Base-by-base conservation (phyloP, 345 rosid species). In the Erysimum cheiranthoides region DNA sequence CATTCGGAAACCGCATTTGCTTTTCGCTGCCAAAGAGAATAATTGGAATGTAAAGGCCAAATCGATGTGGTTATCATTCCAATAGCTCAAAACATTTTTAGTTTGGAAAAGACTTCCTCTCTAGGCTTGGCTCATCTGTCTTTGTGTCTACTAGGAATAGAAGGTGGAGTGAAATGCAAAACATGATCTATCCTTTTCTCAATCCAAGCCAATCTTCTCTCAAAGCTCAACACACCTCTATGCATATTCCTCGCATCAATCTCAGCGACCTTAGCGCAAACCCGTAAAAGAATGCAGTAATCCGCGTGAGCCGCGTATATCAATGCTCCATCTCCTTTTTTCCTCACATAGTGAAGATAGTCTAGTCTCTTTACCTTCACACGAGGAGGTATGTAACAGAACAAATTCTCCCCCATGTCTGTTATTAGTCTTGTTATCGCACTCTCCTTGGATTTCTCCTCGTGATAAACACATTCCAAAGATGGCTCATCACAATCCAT, bases 261-360 rank as follows among this genome's bases (percentile, higher is more conserved):
- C 80, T 87, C 82, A 16, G 85, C 90, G 28, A 79, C 84, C 54
- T 57, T 76, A 18, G 90, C 93, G 65, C 91, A 90, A 39, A 85
- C 82, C 5, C 86, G 85, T 60, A 90, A 88, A 61, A 89, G 68
- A 42, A 90, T 85, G 80, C 86, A 90, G 68, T 93, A 89, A 81
- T 90, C 96, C 4, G 95, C 95, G 70, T 89, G 96, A 8, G 92
- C 92, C n/a, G 71, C 82, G 5, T 85, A 87, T 28, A 81, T 80
- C 52, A 84, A 60, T 12, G 78, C 70, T 35, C 93, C 94, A 16
- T 83, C 81, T n/a, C 84, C 86, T 64, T 40, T 81, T 77, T 84
- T 93, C 84, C 94, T 84, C 14, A 18, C 79, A 21, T 87, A 86
- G 16, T 87, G 91, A 73, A 88, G 87, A 74, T 87, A 89, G 58